phyloP scores from a whole-genome alignment of 208 protist genomes.

The Leishmania tarentolae region DNA sequence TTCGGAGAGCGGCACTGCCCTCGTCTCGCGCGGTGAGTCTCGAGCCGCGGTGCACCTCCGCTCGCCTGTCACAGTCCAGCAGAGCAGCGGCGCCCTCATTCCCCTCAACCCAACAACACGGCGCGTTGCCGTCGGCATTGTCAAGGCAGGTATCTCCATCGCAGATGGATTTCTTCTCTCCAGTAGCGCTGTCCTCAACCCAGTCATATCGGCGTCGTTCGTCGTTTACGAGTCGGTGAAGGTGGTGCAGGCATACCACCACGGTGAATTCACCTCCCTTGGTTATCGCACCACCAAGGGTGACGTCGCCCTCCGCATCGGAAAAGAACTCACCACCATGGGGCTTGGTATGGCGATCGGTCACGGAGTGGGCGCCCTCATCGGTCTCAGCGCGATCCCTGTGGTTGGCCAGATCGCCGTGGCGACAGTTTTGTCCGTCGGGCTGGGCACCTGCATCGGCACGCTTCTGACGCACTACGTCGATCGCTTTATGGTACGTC shows the following conservation, averaged over 20 bases:
- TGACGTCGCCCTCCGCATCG: slow-evolving; percentile 60
- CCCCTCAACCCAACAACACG: slow-evolving; percentile 38
- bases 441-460: slow-evolving; percentile 53
- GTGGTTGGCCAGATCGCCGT: slow-evolving; percentile 60
- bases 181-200: slow-evolving; percentile 47
- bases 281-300: slow-evolving; percentile 55
- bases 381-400: slow-evolving; percentile 61
- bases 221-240: slow-evolving; percentile 59
- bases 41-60: slow-evolving; percentile 2
- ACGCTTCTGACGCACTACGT: slow-evolving; percentile 69
- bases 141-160: slow-evolving; percentile 52
- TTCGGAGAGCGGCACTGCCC: background rate
- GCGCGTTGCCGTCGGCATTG: slow-evolving; percentile 45
- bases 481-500: slow-evolving; percentile 60
- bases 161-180: slow-evolving; percentile 62
- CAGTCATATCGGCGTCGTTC: slow-evolving; percentile 56
- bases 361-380: slow-evolving; percentile 55
- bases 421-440: slow-evolving; percentile 59
- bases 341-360: slow-evolving; percentile 62
- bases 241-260: slow-evolving; percentile 51
- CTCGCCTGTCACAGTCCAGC: slow-evolving; percentile 15
- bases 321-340: slow-evolving; percentile 59
- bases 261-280: slow-evolving; percentile 57
- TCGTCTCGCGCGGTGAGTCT: background rate
- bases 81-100: slow-evolving; percentile 20